Percentiles rank a stretch among this genome's conserved stretches.
Evolutionary conservation across 2,329 filamentous ascomycete genomes (phyloP).

Genomic region (Hawksworthiomyces lignivorus): DNA sequence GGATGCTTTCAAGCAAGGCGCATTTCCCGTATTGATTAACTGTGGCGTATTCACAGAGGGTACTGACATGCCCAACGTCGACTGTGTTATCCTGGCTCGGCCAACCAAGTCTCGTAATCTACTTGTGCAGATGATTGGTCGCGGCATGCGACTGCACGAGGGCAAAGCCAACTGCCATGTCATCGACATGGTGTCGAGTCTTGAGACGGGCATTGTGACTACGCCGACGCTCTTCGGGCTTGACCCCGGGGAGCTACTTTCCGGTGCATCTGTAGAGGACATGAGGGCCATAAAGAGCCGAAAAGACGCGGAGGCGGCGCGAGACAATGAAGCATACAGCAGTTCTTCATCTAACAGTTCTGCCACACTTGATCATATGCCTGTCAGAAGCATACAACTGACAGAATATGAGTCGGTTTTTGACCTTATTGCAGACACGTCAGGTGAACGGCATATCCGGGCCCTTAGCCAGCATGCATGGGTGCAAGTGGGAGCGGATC

Average conservation of each 20-base stretch:
- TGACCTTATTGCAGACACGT: constrained; percentile 78
- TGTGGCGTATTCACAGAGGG: constrained; percentile 96
- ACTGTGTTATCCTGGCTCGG: constrained; percentile 80
- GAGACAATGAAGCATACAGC: too few species aligned
- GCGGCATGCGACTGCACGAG: constrained; percentile 76
- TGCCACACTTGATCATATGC: neutral
- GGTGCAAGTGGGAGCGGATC: constrained; percentile 67
- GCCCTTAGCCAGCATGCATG: constrained; percentile 68
- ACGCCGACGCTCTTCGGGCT: constrained; percentile 90
- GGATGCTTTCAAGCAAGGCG: constrained; percentile 64
- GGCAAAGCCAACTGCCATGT: constrained; percentile 86
- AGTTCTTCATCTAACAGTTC: too few species aligned
- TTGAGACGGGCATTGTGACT: constrained; percentile 78
- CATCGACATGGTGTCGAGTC: constrained; percentile 87
- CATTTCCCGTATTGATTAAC: constrained; percentile 85
- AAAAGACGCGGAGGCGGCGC: constrained; percentile 38
- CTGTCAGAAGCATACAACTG: constrained; percentile 56
- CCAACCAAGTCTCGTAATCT: constrained; percentile 91
- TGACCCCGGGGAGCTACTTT: constrained; percentile 70
- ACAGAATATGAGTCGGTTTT: constrained; percentile 90
- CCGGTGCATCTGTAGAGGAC: constrained; percentile 55
- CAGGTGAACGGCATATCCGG: constrained; percentile 70
- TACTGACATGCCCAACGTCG: constrained; percentile 94
- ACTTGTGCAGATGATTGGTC: constrained; percentile 94
- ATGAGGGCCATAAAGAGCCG: constrained; percentile 48